These are phyloP conservation scores for Starmera quercuum DNA, from an alignment of 805 yeast genomes.

Conservation along the genomic window DNA sequence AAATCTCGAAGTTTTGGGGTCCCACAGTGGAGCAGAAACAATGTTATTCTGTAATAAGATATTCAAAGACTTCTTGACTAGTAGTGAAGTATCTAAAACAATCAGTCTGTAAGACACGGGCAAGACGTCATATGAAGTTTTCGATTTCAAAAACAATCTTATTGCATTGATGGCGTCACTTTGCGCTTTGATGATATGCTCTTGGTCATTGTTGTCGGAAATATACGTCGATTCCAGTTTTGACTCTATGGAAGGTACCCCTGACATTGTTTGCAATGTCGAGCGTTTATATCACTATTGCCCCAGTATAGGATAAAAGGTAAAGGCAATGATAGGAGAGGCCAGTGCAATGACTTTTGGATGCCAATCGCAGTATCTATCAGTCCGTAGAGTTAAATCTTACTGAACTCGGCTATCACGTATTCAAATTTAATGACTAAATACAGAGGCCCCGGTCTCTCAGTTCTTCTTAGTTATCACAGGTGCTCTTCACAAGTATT, in stretches of 20 bases:
- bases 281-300: too few relatives aligned
- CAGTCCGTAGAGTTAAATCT: too few relatives aligned
- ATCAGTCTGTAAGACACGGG: conserved; percentile 92
- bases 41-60: conserved; percentile 88
- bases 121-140: conserved; percentile 92
- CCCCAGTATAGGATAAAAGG: too few relatives aligned
- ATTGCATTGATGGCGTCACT: conserved; percentile 74
- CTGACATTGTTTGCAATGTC: too few relatives aligned
- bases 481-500: too few relatives aligned
- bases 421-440: too few relatives aligned
- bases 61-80: conserved; percentile 85
- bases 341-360: too few relatives aligned
- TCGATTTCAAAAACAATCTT: conserved; percentile 73
- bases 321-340: too few relatives aligned
- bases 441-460: too few relatives aligned
- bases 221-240: conserved; percentile 18
- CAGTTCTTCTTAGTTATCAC: too few relatives aligned
- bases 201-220: not conserved
- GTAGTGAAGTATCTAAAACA: conserved; percentile 84
- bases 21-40: conserved; percentile 97
- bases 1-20: conserved; percentile 77
- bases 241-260: conserved; percentile 16
- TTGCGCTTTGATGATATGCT: conserved; percentile 28
- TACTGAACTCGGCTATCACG: too few relatives aligned
- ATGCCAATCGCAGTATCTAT: too few relatives aligned